Evolutionary conservation across 495 filamentous ascomycete genomes (phyloP).

Genomic region (Haplographium delicatum): DNA sequence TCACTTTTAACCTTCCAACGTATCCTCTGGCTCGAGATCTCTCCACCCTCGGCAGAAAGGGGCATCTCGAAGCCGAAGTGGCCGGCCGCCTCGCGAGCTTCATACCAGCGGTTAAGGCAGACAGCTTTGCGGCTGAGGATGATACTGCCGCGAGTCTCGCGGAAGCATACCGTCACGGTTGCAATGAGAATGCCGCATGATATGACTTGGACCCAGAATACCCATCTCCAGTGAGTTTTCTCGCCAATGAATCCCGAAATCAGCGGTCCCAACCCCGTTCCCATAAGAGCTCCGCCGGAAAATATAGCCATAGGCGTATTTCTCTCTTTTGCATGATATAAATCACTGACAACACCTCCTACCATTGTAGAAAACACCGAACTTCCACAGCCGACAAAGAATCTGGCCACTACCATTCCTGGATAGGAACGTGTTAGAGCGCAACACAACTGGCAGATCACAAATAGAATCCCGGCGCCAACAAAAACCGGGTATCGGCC

Average conservation of each 20-base stretch:
- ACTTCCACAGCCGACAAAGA: constrained; percentile 69
- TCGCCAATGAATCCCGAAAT: constrained; percentile 65
- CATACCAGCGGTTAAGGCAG: constrained; percentile 75
- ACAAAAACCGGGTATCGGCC: constrained; percentile 80
- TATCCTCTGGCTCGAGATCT: constrained; percentile 48
- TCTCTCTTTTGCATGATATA: constrained; percentile 72
- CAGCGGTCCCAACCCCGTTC: constrained; percentile 78
- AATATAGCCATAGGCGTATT: constrained; percentile 92
- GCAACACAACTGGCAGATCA: constrained; percentile 65
- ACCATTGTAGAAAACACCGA: constrained; percentile 90
- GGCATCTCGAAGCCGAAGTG: constrained; percentile 56
- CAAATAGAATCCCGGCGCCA: constrained; percentile 60
- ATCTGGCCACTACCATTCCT: constrained; percentile 72
- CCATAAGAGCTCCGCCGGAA: constrained; percentile 66
- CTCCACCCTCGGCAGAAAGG: not conserved
- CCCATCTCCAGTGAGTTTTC: constrained; percentile 73
- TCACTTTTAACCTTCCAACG: constrained; percentile 84
- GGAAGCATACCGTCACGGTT: constrained; percentile 61
- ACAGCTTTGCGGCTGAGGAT: constrained; percentile 72
- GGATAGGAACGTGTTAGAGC: constrained; percentile 66
- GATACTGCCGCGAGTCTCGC: constrained; percentile 80
- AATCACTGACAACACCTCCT: constrained; percentile 84
- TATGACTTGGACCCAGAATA: constrained; percentile 84
- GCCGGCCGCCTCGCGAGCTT: constrained; percentile 60
- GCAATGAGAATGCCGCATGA: constrained; percentile 56